Base-by-base conservation (phyloP, 805 yeast species). In the Cyberlindnera petersonii region DNA sequence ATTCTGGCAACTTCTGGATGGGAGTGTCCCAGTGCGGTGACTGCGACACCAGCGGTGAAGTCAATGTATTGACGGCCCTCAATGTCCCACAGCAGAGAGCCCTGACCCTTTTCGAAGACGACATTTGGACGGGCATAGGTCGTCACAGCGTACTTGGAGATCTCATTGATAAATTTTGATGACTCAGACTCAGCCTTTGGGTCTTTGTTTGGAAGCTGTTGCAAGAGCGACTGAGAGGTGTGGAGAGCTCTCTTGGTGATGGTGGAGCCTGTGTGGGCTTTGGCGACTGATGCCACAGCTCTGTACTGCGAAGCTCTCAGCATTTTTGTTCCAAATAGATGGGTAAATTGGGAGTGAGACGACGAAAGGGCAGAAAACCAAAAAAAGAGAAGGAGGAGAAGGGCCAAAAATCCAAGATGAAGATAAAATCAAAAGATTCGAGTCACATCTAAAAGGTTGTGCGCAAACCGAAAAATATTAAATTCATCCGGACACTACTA, bases 11-110 rank as follows among this genome's bases (percentile, higher is more conserved):
- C 73, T 46, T 79, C 82, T 4, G 79, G 77, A 52, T 93, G 74
- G 19, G 88, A 69, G 58, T 93, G 98, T 3, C 98, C 98, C 47
- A 93, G 68, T 1, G 86, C 82, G n/a, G 96, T 91, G 13, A 93
- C 98, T 1, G 98, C 98, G 50, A 93, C 91, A 37, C 98, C 98
- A 2, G 97, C 88, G 1, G 91, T 81, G 63, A 93, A 91, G 59
- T 93, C 98, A 35, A 93, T 71, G 56, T 82, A 93, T 58, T 82
- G 73, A 27, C 77, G 71, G 44, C 83, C 82, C 52, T 86, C 87
- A 34, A 82, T 63, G 60, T 93, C 98, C 69, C 80, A 88, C 39
- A 93, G 59, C 38, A 69, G 69, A n/a, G 88, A 76, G 15, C 95
- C 96, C 50, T 77, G 63, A 24, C 96, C 98, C 44, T 80, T 82